Conservation (phyloP, 768 basidiomycete genomes). For the Russula brevipes region DNA sequence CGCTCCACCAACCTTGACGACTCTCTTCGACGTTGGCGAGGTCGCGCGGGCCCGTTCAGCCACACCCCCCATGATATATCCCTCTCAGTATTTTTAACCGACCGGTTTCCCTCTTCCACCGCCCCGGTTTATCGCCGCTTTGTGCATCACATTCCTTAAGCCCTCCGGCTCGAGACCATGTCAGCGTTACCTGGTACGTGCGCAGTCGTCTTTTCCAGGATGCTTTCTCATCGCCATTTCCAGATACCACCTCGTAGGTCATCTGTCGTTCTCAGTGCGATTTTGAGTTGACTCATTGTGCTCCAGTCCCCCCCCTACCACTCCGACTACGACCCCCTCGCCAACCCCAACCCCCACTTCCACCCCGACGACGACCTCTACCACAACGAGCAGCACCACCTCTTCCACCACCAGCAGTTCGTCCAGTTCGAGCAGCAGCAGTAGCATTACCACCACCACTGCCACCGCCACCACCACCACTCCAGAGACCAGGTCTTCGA, state of each 20-base stretch:
- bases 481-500: slow-evolving; percentile 9
- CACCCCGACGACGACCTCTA: background rate
- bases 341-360: background rate
- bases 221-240: background rate
- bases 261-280: background rate
- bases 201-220: background rate
- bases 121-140: background rate
- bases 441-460: slow-evolving; percentile 1
- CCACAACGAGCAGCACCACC: background rate
- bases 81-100: background rate
- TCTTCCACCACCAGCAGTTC: background rate
- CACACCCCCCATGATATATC: slow-evolving; percentile 7
- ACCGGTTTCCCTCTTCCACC: background rate
- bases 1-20: background rate
- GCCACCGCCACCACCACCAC: background rate
- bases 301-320: background rate
- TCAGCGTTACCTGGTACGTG: slow-evolving; percentile 6
- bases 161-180: slow-evolving; percentile 1
- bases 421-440: slow-evolving; percentile 1
- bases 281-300: background rate
- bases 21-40: background rate
- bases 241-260: background rate
- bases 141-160: slow-evolving; percentile 14
- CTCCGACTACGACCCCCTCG: slow-evolving; percentile 3
- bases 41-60: background rate